These are phyloP conservation scores for Cystobasidiaceae sp. DNA, from an alignment of 1,284 basidiomycete genomes.

Conservation along the genomic window DNA sequence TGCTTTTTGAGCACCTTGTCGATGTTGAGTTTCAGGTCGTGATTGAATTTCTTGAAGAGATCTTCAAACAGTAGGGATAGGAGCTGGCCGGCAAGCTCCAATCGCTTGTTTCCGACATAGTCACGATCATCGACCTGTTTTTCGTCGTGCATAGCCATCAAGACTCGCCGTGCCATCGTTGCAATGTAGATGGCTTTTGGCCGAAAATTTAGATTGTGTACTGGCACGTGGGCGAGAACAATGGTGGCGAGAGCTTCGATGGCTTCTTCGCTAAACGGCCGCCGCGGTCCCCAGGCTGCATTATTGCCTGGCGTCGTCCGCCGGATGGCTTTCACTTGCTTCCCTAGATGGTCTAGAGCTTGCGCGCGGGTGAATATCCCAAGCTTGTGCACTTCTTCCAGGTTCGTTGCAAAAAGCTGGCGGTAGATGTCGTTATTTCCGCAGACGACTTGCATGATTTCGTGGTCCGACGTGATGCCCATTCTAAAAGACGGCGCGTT, in stretches of 20 bases:
- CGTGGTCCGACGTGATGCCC: constrained; percentile 94
- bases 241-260: constrained; percentile 94
- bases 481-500: constrained; percentile 48
- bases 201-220: constrained; percentile 82
- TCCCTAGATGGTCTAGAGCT: constrained; percentile 92
- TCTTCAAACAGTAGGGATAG: constrained; percentile 95
- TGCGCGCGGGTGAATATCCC: constrained; percentile 90
- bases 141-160: constrained; percentile 94
- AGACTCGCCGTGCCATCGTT: constrained; percentile 92
- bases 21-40: constrained; percentile 90
- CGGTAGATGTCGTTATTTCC: constrained; percentile 89
- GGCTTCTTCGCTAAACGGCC: constrained; percentile 89
- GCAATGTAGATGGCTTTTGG: constrained; percentile 97
- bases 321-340: constrained; percentile 81
- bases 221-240: constrained; percentile 93
- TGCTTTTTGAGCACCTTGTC: constrained; percentile 98
- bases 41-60: constrained; percentile 97
- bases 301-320: constrained; percentile 55
- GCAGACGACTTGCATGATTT: constrained; percentile 90
- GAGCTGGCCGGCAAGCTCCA: constrained; percentile 97
- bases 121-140: constrained; percentile 98
- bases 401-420: constrained; percentile 78
- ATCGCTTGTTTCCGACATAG: constrained; percentile 98
- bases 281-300: constrained; percentile 54
- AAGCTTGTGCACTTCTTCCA: constrained; percentile 75